A percentile compares a stretch with the other conserved stretches of the same genome.
Conservation (phyloP, 2,329 filamentous ascomycete species). For the Talaromyces funiculosus region DNA sequence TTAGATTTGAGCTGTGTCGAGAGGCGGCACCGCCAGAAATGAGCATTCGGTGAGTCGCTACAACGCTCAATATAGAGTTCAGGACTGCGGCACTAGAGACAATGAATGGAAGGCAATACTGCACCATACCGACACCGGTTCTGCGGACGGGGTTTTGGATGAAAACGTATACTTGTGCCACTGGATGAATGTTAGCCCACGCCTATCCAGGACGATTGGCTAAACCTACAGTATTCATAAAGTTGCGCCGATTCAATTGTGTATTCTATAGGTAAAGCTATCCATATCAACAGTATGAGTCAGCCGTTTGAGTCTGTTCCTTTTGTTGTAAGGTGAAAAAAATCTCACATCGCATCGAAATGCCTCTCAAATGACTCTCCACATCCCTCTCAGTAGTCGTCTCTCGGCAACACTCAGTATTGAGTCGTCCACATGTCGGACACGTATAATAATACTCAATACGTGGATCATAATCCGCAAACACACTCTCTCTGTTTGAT, state of each 20-base stretch:
- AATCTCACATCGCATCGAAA: neutral
- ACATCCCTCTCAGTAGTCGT: neutral
- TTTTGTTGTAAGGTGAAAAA: no score
- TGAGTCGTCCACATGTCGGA: neutral
- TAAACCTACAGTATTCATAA: neutral
- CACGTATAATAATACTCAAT: neutral
- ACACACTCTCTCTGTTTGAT: neutral
- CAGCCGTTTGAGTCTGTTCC: neutral
- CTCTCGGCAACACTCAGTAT: neutral
- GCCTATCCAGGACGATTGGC: neutral
- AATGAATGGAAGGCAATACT: conserved; percentile 1
- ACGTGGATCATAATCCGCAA: neutral
- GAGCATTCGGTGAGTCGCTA: conserved; percentile 2
- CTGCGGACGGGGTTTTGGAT: conserved; percentile 1
- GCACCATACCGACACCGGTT: neutral
- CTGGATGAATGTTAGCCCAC: neutral
- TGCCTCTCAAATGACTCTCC: neutral
- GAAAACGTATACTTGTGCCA: conserved; percentile 2
- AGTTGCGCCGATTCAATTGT: neutral
- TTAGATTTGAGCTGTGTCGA: neutral
- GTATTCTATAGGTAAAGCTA: neutral
- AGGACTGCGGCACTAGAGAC: neutral
- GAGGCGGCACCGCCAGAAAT: neutral
- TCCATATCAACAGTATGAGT: neutral
- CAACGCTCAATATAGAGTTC: neutral